phyloP scores from a whole-genome alignment of 2,329 filamentous ascomycete species.

The Pyrenophora graminea region DNA sequence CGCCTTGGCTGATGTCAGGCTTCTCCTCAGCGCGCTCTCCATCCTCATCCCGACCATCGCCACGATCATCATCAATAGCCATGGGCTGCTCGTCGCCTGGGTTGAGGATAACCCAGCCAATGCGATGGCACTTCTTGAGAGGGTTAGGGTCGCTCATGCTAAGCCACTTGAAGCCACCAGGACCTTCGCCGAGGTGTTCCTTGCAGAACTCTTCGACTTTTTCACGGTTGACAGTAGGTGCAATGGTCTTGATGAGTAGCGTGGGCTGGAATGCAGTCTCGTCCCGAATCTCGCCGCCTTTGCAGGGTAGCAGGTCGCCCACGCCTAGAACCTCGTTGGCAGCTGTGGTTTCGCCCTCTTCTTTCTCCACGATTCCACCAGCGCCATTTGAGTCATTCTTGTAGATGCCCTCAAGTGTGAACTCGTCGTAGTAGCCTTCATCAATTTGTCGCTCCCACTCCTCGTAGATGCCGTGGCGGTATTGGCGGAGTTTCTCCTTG shows the following conservation, averaged over 20 bases:
- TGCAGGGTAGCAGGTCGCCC: constrained; percentile 82
- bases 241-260: constrained; percentile 95
- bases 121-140: constrained; percentile 93
- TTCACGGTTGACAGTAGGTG: constrained; percentile 89
- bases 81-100: constrained; percentile 70
- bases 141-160: constrained; percentile 97
- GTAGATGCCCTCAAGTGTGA: constrained; percentile 89
- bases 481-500: constrained; percentile 75
- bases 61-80: constrained; percentile 69
- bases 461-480: constrained; percentile 75
- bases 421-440: constrained; percentile 86
- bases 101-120: constrained; percentile 97
- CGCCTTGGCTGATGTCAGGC: constrained; percentile 45
- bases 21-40: constrained; percentile 61
- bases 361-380: constrained; percentile 85
- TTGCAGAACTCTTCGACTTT: constrained; percentile 95
- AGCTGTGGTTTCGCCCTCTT: constrained; percentile 91
- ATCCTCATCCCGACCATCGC: constrained; percentile 74
- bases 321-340: constrained; percentile 92
- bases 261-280: constrained; percentile 88
- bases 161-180: constrained; percentile 93
- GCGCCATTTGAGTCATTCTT: constrained; percentile 90
- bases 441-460: constrained; percentile 91
- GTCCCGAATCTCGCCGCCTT: constrained; percentile 84
- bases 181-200: constrained; percentile 86